Conservation (phyloP, 1,284 basidiomycete species). For the Sporisorium sorghi region DNA sequence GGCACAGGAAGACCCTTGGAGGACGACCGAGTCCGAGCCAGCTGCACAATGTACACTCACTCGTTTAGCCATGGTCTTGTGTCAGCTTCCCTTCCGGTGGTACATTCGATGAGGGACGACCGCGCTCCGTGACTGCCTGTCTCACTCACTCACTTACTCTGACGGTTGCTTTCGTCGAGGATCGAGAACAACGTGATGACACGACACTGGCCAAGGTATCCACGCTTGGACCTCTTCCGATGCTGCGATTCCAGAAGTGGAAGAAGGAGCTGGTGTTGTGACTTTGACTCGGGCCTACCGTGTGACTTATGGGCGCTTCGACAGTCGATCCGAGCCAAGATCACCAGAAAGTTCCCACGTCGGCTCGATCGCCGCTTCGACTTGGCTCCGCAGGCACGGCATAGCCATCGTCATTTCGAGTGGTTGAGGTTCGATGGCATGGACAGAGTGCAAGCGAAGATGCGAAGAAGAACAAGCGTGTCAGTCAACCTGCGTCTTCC, state of each 20-base stretch:
- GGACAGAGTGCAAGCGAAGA: no score
- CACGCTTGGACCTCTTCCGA: neutral
- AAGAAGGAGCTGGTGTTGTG: neutral
- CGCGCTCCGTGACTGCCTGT: no score
- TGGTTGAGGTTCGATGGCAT: no score
- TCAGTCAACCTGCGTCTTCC: neutral
- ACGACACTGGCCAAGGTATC: neutral
- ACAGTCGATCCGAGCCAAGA: neutral
- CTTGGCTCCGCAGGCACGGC: no score
- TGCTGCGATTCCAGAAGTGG: neutral
- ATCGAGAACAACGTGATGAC: constrained; percentile 3
- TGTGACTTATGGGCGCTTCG: no score
- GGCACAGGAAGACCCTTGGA: neutral
- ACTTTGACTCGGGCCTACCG: neutral
- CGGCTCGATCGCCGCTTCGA: neutral
- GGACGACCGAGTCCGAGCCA: neutral
- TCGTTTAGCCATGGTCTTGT: no score
- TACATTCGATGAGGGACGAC: no score
- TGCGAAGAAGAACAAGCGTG: neutral
- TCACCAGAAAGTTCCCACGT: neutral
- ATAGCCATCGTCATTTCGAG: no score
- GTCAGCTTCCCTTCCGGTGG: no score
- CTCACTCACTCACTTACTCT: neutral
- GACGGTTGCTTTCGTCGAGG: neutral
- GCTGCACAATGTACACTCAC: no score